Percentiles rank a stretch among this genome's conserved stretches.
These are phyloP conservation scores for Vararia minispora DNA, from an alignment of 768 basidiomycete species.

Conservation along the genomic window DNA sequence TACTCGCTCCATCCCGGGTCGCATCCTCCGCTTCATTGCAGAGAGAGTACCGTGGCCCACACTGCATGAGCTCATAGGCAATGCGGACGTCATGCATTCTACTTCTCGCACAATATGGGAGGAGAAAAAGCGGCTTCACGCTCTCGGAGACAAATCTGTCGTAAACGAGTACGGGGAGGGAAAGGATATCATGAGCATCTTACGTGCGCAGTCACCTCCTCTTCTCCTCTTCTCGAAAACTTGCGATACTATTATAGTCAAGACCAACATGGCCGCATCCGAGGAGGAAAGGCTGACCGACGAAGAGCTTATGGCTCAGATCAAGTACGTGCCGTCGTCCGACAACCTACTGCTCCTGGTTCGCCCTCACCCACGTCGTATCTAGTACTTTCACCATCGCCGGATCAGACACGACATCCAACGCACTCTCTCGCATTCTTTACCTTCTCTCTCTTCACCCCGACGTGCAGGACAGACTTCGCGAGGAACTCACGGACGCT, in stretches of 20 bases:
- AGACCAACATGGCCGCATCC: constrained; percentile 12
- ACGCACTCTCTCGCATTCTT: constrained; percentile 18
- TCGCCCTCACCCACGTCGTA: background rate
- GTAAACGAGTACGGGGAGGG: constrained; percentile 16
- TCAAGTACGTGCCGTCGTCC: constrained; percentile 13
- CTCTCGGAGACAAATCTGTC: constrained; percentile 21
- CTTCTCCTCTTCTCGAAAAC: background rate
- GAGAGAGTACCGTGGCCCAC: constrained; percentile 22
- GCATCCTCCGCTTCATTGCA: constrained; percentile 24
- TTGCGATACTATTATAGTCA: constrained; percentile 11
- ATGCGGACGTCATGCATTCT: constrained; percentile 25
- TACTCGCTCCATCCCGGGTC: constrained; percentile 11
- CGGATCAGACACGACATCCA: constrained; percentile 21
- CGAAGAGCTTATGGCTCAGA: constrained; percentile 18
- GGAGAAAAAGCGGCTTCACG: constrained; percentile 25
- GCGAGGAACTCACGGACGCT: constrained; percentile 17
- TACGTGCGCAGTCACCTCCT: constrained; percentile 12
- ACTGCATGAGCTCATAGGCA: constrained; percentile 22
- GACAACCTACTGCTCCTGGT: background rate
- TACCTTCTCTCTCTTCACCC: constrained; percentile 17
- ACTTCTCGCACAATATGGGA: constrained; percentile 26
- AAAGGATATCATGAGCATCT: constrained; percentile 20
- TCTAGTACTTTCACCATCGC: constrained; percentile 15
- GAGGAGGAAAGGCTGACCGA: constrained; percentile 16
- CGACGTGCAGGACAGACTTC: constrained; percentile 19